Evolutionary conservation across 495 filamentous ascomycete genomes (phyloP), one percentile per base, ranked within the genome.

Genomic region (Podospora fimiseda): DNA sequence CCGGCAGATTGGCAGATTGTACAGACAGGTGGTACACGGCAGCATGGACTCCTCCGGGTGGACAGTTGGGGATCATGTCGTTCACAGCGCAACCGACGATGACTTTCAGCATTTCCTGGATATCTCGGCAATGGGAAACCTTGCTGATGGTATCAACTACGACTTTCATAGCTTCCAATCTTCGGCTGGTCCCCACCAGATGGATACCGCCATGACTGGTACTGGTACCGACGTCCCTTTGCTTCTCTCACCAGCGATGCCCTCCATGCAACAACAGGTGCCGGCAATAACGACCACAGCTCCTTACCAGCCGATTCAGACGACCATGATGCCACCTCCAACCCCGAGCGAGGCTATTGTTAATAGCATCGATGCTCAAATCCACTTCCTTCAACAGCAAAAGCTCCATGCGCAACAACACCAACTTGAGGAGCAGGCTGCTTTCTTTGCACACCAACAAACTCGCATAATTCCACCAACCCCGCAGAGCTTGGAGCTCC

Each of bases 401-500:
- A 74, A 73, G 59, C 57, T 80, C 51, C 69, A 76, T 27, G 69
- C 75, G 23, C 68, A 77, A 50, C 73, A 78, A 44, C 73, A 79
- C 22, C 74, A 78, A 51, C 66, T 83, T 4, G 78, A 83, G 56
- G 75, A 82, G 56, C 75, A 77, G 53, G 65, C 68, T 36, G 72
- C 73, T 43, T 73, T 76, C 70, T 77, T 77, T 64, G 53, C 75
- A 54, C 62, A 68, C 23, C 80, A 84, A 21, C 74, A 79, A 45
- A 74, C 78, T 48, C 71, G 69, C 37, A 84, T 89, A 59, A 85
- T 96, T 19, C 93, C 93, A 7, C 91, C 90, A 9, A 98, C 93
- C 1, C 93, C 93, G 0, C 92, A 91, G 61, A 96, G 93, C 64
- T 78, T 92, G 40, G 90, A 97, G 63, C 77, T 97, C 61, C 88